A percentile compares a stretch with the other conserved stretches of the same genome.
phyloP scores from a whole-genome alignment of 1,284 basidiomycete species.

The Pascua sp. region DNA sequence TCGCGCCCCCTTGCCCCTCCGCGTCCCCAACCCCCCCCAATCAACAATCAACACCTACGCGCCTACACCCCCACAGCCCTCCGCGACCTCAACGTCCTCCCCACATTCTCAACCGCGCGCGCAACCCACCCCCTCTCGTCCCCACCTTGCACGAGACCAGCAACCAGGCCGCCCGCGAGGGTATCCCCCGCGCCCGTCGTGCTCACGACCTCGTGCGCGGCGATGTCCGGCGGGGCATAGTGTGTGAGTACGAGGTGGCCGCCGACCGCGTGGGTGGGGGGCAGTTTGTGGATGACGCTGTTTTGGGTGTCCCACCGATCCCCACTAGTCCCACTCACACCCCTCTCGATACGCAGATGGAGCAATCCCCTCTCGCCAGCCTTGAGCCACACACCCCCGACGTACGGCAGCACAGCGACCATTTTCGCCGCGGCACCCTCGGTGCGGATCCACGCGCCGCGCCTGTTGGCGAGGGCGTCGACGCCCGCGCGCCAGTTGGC shows the following conservation, averaged over 20 bases:
- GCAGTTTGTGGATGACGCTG: slow-evolving; percentile 44
- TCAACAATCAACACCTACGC: too few species aligned
- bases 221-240: slow-evolving; percentile 60
- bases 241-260: slow-evolving; percentile 61
- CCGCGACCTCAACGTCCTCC: slow-evolving; percentile 27
- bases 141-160: slow-evolving; percentile 28
- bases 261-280: slow-evolving; percentile 13
- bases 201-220: slow-evolving; percentile 57
- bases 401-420: slow-evolving; percentile 71
- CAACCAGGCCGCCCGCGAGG: slow-evolving; percentile 67
- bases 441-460: slow-evolving; percentile 4
- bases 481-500: slow-evolving; percentile 63
- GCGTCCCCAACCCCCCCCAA: too few species aligned
- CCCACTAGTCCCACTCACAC: too few species aligned
- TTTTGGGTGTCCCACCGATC: slow-evolving; percentile 42
- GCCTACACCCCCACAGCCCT: slow-evolving; percentile 31
- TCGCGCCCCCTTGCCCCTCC: too few species aligned
- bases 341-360: slow-evolving; percentile 47
- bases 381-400: slow-evolving; percentile 76
- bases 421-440: slow-evolving; percentile 73
- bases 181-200: slow-evolving; percentile 91
- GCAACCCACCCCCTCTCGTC: slow-evolving; percentile 24
- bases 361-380: slow-evolving; percentile 60
- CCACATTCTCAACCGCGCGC: slow-evolving; percentile 31
- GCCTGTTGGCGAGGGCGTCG: slow-evolving; percentile 48